Evolutionary conservation across 2,329 filamentous ascomycete species (phyloP), one percentile per base, ranked within the genome.

Genomic region (Penicillium sp.): DNA sequence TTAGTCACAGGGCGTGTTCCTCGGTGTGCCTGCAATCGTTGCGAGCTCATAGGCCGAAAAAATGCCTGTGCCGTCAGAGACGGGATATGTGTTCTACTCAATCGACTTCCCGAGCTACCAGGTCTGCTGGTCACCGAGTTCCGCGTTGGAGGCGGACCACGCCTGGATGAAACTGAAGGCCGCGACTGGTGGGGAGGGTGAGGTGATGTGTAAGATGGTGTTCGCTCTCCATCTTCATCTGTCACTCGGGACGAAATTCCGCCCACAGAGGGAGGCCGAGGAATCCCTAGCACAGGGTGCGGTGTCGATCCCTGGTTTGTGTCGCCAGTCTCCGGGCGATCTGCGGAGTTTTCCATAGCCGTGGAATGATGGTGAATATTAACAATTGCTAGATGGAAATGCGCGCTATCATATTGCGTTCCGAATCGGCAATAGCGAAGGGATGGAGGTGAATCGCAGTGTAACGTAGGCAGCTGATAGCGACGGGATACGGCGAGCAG

Each of bases 11-110:
- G 80, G 45, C 79, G 78, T 62, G 79, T 84, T 60, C 87, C 86
- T 71, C 93, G 82, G 74, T 97, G 94, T 52, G 91, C 91, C 75
- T 97, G 93, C 48, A 97, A 79, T 71, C 91, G 88, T 72, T 96
- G 91, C 25, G 93, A 96, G 76, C 92, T 97, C 91, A 99, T 96
- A 38, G 94, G 94, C 23, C 88, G 88, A 70, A 96, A 96, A 77
- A 99, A 97, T 51, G 90, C 93, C 68, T 93, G 89, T 16, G 91
- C 91, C 3, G 91, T 88, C 50, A 99, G 78, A 2, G 89, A 91
- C 1, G 94, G 92, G 21, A 96, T 91, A 79, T 99, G 94, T 40
- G 90, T 94, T 67, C 87, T 84, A 69, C 87, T 91, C 44, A 88
- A 80, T 40, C 89, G 81, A 61, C 87, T 93, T 16, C 81, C 50